phyloP scores from a whole-genome alignment of 2,329 filamentous ascomycete genomes.

The Triangularia verruculosa region DNA sequence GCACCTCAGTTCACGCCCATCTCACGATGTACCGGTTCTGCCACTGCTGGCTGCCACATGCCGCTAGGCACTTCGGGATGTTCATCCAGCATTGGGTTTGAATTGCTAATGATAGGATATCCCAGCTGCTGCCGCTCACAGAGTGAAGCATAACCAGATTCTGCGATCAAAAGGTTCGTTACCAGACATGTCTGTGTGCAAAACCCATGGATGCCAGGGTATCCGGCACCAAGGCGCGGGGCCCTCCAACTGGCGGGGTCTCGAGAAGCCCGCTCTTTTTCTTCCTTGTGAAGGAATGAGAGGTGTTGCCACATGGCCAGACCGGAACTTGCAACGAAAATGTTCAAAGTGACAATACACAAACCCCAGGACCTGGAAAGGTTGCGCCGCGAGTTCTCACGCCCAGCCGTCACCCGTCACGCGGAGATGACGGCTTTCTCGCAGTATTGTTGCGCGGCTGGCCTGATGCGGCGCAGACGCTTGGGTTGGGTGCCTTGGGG shows the following conservation, averaged over 20 bases:
- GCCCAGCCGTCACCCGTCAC: background rate
- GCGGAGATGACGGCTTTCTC: background rate
- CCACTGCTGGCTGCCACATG: background rate
- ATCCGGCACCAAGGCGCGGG: constrained; percentile 5
- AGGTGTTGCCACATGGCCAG: constrained; percentile 2
- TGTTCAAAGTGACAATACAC: background rate
- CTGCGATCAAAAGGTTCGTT: background rate
- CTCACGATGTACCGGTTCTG: background rate
- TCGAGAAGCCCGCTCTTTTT: background rate
- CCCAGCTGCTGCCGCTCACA: background rate
- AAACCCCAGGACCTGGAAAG: constrained; percentile 7
- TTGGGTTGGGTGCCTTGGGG: background rate
- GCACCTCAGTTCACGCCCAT: background rate
- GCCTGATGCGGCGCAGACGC: background rate
- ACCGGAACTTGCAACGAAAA: background rate
- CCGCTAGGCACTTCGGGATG: constrained; percentile 3
- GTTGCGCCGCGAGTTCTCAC: constrained; percentile 2
- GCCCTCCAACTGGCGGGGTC: constrained; percentile 6
- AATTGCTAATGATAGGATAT: background rate
- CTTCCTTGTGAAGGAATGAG: background rate
- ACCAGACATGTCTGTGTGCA: constrained; percentile 1
- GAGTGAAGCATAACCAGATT: background rate
- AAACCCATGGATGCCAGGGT: background rate
- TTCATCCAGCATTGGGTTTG: background rate
- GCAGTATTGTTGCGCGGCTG: constrained; percentile 6